A percentile compares a stretch with the other conserved stretches of the same genome.
Conservation (phyloP, 805 yeast genomes). For the Wickerhamomyces alni region DNA sequence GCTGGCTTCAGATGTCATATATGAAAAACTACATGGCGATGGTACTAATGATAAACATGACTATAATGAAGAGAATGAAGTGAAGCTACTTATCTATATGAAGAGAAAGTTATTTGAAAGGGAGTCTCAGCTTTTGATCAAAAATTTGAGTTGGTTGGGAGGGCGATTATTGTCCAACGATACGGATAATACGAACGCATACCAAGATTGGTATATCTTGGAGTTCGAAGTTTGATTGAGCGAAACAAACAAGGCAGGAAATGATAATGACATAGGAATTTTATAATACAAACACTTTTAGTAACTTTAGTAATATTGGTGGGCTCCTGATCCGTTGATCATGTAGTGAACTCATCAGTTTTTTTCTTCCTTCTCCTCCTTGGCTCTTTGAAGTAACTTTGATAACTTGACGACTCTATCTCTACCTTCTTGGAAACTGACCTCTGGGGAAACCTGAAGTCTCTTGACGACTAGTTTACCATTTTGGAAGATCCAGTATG, state of each 20-base stretch:
- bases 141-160: conserved; percentile 24
- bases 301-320: too few relatives aligned
- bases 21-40: conserved; percentile 3
- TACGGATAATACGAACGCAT: conserved; percentile 14
- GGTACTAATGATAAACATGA: conserved; percentile 1
- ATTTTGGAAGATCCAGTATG: conserved; percentile 87
- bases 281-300: too few relatives aligned
- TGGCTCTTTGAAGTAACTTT: too few relatives aligned
- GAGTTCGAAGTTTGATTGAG: conserved; percentile 21
- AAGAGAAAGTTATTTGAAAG: conserved; percentile 18
- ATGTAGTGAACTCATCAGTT: too few relatives aligned
- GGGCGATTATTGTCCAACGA: conserved; percentile 19
- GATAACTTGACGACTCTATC: conserved; percentile 44
- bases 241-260: neutral
- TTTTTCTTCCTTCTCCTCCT: too few relatives aligned
- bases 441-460: conserved; percentile 43
- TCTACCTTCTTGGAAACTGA: conserved; percentile 54
- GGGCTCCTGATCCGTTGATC: too few relatives aligned
- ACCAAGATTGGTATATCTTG: conserved; percentile 23
- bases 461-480: conserved; percentile 51
- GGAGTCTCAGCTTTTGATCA: conserved; percentile 19
- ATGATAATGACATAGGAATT: neutral
- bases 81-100: conserved; percentile 18
- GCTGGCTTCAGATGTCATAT: conserved; percentile 16
- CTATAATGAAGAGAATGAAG: conserved; percentile 9